Conservation (phyloP, 176 grass and related monocot genomes). For the Alloteropsis semialata region DNA sequence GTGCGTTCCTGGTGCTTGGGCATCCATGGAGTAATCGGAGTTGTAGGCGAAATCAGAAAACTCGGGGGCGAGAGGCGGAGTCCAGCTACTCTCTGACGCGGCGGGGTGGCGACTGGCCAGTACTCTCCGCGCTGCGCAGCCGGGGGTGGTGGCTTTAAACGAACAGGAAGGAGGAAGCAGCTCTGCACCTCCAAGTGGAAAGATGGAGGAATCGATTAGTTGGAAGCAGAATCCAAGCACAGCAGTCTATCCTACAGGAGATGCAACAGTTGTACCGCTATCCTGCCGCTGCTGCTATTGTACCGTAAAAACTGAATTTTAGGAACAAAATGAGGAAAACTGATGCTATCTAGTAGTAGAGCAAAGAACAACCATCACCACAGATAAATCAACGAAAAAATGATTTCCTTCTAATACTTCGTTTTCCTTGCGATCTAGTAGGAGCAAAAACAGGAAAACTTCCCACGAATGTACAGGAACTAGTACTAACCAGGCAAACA, state of each 20-base stretch:
- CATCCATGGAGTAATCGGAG: not conserved
- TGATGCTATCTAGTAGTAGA: no score
- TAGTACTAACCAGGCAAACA: not conserved
- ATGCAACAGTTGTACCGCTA: not conserved
- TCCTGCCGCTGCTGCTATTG: not conserved
- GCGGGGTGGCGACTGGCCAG: not conserved
- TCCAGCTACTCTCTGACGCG: not conserved
- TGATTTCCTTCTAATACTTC: not conserved
- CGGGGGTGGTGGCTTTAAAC: not conserved
- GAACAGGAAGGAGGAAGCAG: not conserved
- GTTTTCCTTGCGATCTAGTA: not conserved
- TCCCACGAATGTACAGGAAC: not conserved
- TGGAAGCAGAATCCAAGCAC: not conserved
- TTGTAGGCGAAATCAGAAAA: not conserved
- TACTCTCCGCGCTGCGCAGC: not conserved
- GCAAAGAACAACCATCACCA: not conserved
- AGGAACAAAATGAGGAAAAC: not conserved
- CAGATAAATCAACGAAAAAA: not conserved
- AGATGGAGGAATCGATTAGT: not conserved
- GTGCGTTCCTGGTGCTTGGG: not conserved
- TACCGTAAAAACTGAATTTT: not conserved
- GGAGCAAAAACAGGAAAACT: not conserved
- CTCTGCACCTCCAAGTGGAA: not conserved
- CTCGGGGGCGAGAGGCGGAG: not conserved
- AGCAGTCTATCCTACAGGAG: not conserved